Percentiles rank a stretch among this genome's conserved stretches.
Conservation (phyloP, 306 rosid genomes). For the Medicago arabica region DNA sequence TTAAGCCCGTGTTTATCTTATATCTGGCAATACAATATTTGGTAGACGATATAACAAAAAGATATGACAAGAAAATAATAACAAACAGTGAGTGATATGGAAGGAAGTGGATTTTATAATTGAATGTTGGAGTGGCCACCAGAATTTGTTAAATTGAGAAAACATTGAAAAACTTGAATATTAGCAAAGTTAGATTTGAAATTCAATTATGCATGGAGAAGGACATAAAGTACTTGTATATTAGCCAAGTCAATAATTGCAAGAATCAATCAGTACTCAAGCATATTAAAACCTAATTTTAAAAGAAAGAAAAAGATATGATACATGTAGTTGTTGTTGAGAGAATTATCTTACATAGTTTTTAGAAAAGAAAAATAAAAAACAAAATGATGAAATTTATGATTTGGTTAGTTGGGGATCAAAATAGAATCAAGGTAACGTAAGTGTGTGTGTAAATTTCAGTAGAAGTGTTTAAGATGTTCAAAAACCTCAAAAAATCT, state of each 20-base stretch:
- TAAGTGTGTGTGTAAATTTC: no score
- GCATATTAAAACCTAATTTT: no score
- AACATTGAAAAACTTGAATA: background rate
- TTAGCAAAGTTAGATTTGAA: background rate
- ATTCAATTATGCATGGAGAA: background rate
- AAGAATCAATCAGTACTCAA: background rate
- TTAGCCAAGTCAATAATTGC: background rate
- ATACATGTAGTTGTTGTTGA: no score
- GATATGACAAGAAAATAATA: background rate
- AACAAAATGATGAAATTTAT: no score
- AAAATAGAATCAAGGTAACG: no score
- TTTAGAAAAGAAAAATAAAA: no score
- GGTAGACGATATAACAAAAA: background rate
- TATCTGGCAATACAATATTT: background rate
- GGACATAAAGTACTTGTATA: constrained; percentile 1
- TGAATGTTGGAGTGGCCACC: background rate
- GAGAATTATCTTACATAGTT: no score
- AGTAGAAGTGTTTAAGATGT: no score
- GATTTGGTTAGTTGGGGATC: no score
- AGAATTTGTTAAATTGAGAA: background rate
- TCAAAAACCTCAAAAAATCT: no score
- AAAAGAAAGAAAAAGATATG: no score
- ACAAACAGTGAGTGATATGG: background rate
- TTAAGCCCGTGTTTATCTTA: no score
- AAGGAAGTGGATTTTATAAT: background rate